phyloP scores from a whole-genome alignment of 2,329 filamentous ascomycete species.

The Exophiala dermatitidis region DNA sequence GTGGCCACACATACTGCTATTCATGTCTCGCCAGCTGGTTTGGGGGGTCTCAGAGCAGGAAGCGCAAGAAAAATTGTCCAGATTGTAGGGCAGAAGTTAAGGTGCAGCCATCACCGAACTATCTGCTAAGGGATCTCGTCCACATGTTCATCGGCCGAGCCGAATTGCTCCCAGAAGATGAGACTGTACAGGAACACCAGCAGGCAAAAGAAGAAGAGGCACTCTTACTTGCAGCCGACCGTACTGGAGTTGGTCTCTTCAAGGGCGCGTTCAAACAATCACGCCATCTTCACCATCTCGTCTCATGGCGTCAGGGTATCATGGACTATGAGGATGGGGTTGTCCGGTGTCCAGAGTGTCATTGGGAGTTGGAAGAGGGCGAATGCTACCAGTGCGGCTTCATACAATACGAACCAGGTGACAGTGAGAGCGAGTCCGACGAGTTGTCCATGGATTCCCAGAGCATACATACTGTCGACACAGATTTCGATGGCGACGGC shows the following conservation, averaged over 20 bases:
- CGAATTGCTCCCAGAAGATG: slow-evolving; percentile 56
- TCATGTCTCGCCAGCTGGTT: slow-evolving; percentile 40
- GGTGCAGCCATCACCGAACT: slow-evolving; percentile 56
- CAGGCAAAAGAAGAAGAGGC: slow-evolving; percentile 54
- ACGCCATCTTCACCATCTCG: slow-evolving; percentile 15
- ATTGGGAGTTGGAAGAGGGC: slow-evolving; percentile 58
- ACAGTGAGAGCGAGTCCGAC: slow-evolving; percentile 25
- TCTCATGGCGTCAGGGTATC: slow-evolving; percentile 32
- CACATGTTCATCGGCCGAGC: slow-evolving; percentile 53
- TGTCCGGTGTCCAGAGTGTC: slow-evolving; percentile 56
- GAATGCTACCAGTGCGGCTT: slow-evolving; percentile 50
- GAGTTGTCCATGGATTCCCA: slow-evolving; percentile 6
- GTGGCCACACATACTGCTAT: slow-evolving; percentile 67
- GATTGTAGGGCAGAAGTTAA: slow-evolving; percentile 57
- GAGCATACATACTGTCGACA: slow-evolving; percentile 2
- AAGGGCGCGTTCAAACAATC: slow-evolving; percentile 49
- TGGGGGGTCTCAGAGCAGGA: slow-evolving; percentile 22
- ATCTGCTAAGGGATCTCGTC: slow-evolving; percentile 58
- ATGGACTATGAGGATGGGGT: slow-evolving; percentile 53
- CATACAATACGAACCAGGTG: slow-evolving; percentile 29
- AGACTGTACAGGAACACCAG: slow-evolving; percentile 56
- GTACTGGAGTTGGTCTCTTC: slow-evolving; percentile 55
- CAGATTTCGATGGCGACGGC: slow-evolving; percentile 20
- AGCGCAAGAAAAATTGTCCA: slow-evolving; percentile 56
- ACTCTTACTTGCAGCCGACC: slow-evolving; percentile 54